A percentile compares a stretch with the other conserved stretches of the same genome.
phyloP scores from a whole-genome alignment of 108 stramenopile genomes.

The Cylindrotheca closterium region DNA sequence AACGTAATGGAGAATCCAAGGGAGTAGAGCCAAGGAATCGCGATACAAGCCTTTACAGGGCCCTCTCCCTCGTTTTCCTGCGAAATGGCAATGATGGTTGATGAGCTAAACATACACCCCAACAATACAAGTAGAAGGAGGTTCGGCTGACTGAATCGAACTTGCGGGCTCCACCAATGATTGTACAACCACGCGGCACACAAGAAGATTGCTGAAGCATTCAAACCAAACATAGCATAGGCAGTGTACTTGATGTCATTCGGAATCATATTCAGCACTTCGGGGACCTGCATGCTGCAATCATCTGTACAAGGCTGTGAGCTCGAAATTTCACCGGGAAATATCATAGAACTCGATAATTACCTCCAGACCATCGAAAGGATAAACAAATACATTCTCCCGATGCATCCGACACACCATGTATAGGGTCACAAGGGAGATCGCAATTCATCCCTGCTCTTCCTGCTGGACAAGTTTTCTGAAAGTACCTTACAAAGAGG shows the following conservation, averaged over 20 bases:
- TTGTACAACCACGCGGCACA: constrained; percentile 9
- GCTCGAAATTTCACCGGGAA: too few relatives aligned
- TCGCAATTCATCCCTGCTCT: constrained; percentile 16
- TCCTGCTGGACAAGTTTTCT: constrained; percentile 11
- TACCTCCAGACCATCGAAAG: constrained; percentile 6
- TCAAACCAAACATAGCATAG: constrained; percentile 1
- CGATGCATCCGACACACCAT: constrained; percentile 1
- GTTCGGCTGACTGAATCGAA: constrained; percentile 7
- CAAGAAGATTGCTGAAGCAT: neutral
- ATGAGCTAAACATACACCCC: constrained; percentile 11
- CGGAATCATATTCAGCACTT: neutral
- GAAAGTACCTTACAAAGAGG: constrained; percentile 16
- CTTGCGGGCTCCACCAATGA: constrained; percentile 1
- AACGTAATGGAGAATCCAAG: too few relatives aligned
- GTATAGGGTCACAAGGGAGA: constrained; percentile 10
- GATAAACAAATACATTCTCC: constrained; percentile 16
- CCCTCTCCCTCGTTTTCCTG: constrained; percentile 1
- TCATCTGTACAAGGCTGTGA: neutral
- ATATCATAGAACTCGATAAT: too few relatives aligned
- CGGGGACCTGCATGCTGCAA: constrained; percentile 8
- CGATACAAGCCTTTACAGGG: constrained; percentile 27
- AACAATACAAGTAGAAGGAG: constrained; percentile 7
- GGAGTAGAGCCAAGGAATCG: constrained; percentile 30
- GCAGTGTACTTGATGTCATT: neutral
- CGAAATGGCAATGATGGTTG: constrained; percentile 10